phyloP scores from a whole-genome alignment of 768 basidiomycete species.

The Lactifluus echinatus region DNA sequence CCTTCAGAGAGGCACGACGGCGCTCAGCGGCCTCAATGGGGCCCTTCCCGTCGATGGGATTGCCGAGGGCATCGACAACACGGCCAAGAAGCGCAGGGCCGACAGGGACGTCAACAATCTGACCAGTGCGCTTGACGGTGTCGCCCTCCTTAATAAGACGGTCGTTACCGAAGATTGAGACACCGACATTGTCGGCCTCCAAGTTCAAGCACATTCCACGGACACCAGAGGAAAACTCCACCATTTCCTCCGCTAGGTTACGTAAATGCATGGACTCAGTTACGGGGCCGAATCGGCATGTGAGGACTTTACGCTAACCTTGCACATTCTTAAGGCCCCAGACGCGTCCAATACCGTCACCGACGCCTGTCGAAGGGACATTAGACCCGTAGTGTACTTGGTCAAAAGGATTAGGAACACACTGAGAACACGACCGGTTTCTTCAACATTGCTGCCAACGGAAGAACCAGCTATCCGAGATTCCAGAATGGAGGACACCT shows the following conservation, averaged over 20 bases:
- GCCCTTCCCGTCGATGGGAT: constrained; percentile 99
- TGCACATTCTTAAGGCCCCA: constrained; percentile 99
- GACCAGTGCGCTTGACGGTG: constrained; percentile 99
- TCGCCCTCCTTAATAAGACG: constrained; percentile 99
- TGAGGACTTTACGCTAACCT: constrained; percentile 40
- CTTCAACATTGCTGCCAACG: constrained; percentile 91
- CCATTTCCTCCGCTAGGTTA: constrained; percentile 93
- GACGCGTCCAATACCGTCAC: constrained; percentile 99
- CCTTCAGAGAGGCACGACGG: constrained; percentile 96
- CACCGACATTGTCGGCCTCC: constrained; percentile 99
- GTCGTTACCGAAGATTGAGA: constrained; percentile 98
- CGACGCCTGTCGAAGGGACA: constrained; percentile 60
- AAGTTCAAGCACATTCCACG: constrained; percentile 99
- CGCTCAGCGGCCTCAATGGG: constrained; percentile 91
- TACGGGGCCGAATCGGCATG: constrained; percentile 14
- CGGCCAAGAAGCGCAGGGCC: constrained; percentile 96
- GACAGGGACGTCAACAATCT: constrained; percentile 99
- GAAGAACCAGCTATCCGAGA: constrained; percentile 91
- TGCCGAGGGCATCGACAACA: constrained; percentile 98
- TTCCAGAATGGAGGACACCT: constrained; percentile 99
- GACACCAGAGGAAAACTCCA: constrained; percentile 99
- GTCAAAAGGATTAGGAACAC: constrained; percentile 28
- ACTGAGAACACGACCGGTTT: constrained; percentile 99
- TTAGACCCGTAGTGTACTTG: constrained; percentile 14
- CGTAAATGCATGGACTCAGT: constrained; percentile 20